phyloP scores from a whole-genome alignment of 2,329 filamentous ascomycete genomes.

The Fusarium pilosicola region DNA sequence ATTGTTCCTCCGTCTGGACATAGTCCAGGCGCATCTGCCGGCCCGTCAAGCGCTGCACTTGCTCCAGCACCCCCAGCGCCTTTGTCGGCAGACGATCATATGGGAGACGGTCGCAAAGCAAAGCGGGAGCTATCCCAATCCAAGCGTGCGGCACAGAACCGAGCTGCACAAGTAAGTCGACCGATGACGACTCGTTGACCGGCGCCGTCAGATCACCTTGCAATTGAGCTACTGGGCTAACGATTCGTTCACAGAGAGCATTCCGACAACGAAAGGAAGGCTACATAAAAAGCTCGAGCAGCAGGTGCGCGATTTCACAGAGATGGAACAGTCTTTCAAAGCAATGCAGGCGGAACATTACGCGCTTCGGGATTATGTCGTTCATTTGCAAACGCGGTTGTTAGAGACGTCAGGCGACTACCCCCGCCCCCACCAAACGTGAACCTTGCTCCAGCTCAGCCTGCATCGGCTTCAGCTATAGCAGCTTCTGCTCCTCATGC shows the following conservation, averaged over 20 bases:
- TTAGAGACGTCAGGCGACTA: conserved; percentile 86
- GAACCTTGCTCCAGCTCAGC: conserved; percentile 62
- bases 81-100: conserved; percentile 41
- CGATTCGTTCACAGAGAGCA: conserved; percentile 72
- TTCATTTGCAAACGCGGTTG: conserved; percentile 86
- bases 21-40: conserved; percentile 45
- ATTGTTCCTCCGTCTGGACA: conserved; percentile 49
- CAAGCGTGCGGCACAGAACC: conserved; percentile 95
- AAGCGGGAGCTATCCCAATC: conserved; percentile 94
- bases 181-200: not conserved
- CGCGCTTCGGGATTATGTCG: conserved; percentile 89
- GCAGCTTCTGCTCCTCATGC: conserved; percentile 26
- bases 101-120: conserved; percentile 73
- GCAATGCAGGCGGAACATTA: conserved; percentile 89
- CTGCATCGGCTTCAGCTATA: conserved; percentile 39
- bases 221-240: conserved; percentile 34
- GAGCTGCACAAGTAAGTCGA: conserved; percentile 87
- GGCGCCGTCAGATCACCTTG: not conserved
- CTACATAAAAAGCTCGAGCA: conserved; percentile 98
- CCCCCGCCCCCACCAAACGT: conserved; percentile 86
- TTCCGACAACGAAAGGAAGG: conserved; percentile 98
- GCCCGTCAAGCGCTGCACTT: conserved; percentile 43
- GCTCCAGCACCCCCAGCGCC: conserved; percentile 47
- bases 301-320: conserved; percentile 83
- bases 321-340: conserved; percentile 82